phyloP scores from a whole-genome alignment of 1,284 basidiomycete species.

The Ceratobasidium sp. region DNA sequence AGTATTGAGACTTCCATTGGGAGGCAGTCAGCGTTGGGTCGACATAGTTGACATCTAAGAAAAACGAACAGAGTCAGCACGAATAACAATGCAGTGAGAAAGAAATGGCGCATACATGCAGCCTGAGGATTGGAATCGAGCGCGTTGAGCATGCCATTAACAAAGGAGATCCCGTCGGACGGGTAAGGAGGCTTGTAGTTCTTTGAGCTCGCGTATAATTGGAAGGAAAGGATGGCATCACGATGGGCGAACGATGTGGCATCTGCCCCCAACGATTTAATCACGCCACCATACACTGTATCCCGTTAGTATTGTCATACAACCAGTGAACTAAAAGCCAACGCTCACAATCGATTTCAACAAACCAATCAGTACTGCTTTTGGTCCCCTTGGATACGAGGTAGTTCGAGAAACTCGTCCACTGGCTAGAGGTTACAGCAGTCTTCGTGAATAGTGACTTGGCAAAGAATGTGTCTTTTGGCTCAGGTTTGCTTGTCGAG shows the following conservation, averaged over 20 bases:
- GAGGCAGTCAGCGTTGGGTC: constrained; percentile 43
- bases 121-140: constrained; percentile 42
- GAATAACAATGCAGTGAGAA: neutral
- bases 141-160: constrained; percentile 50
- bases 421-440: constrained; percentile 22
- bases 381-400: constrained; percentile 31
- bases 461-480: constrained; percentile 14
- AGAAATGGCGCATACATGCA: constrained; percentile 42
- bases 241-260: constrained; percentile 53
- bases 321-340: neutral
- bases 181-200: constrained; percentile 54
- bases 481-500: constrained; percentile 4
- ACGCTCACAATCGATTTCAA: constrained; percentile 46
- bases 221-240: constrained; percentile 53
- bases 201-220: constrained; percentile 54
- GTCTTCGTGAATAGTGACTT: constrained; percentile 41
- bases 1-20: constrained; percentile 48
- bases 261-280: constrained; percentile 50
- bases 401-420: constrained; percentile 46
- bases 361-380: constrained; percentile 40
- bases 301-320: neutral
- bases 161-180: constrained; percentile 51
- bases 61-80: neutral
- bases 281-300: constrained; percentile 49
- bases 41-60: constrained; percentile 50